Evolutionary conservation across 257 asterid species (phyloP).

Genomic region (Nicotiana attenuata): DNA sequence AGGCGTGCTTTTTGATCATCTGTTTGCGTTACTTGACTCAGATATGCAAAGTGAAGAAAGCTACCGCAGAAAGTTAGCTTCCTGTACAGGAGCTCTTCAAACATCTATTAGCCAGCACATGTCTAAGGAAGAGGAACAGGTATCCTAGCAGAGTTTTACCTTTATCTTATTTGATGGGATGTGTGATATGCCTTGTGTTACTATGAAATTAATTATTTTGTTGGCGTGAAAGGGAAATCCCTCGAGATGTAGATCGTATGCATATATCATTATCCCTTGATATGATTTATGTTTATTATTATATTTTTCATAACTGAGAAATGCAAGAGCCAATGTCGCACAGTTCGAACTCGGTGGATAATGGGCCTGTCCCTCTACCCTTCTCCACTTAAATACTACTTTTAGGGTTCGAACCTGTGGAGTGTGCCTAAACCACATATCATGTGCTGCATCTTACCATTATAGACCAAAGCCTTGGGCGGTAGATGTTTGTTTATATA

Average conservation of each 20-base stretch:
- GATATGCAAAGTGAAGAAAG: slow-evolving; percentile 64
- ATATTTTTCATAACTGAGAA: not conserved
- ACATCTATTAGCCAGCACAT: slow-evolving; percentile 98
- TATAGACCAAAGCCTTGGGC: not conserved
- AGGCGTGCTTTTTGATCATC: slow-evolving; percentile 89
- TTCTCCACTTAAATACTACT: not conserved
- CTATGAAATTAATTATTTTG: not conserved
- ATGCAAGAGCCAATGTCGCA: not conserved
- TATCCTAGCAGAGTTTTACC: slow-evolving; percentile 3
- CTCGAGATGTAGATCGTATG: not conserved
- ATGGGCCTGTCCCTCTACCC: not conserved
- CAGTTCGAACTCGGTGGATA: not conserved
- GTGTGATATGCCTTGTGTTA: not conserved
- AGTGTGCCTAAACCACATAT: not conserved
- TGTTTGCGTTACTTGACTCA: slow-evolving; percentile 64
- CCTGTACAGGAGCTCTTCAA: slow-evolving; percentile 92
- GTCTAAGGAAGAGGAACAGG: slow-evolving; percentile 99
- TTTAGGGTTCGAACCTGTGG: not conserved
- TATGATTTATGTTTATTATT: not conserved
- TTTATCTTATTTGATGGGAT: not conserved
- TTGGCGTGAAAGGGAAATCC: not conserved
- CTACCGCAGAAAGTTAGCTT: slow-evolving; percentile 87
- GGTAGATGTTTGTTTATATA: not conserved
- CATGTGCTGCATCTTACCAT: not conserved
- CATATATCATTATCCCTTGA: not conserved